Conservation (phyloP, 2,329 filamentous ascomycete species). For the Colletotrichum tropicale region DNA sequence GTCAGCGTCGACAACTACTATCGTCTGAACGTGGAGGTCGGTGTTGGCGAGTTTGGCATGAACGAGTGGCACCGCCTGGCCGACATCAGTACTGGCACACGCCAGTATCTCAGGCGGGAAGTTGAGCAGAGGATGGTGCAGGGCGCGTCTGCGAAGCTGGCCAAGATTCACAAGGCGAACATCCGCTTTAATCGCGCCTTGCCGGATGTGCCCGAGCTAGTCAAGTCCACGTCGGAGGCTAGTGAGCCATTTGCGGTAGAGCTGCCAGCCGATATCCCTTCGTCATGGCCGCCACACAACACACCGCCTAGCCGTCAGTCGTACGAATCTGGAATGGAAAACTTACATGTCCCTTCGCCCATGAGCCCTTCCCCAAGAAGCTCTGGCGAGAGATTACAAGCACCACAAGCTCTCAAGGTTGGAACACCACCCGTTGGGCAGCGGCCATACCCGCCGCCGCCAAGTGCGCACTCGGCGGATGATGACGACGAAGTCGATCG, state of each 20-base stretch:
- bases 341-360: constrained; percentile 43
- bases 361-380: constrained; percentile 49
- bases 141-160: constrained; percentile 78
- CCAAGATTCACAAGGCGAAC: constrained; percentile 81
- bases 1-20: constrained; percentile 93
- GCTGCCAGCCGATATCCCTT: constrained; percentile 60
- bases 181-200: constrained; percentile 61
- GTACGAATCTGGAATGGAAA: constrained; percentile 61
- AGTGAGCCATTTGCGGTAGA: constrained; percentile 59
- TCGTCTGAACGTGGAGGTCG: constrained; percentile 94
- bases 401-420: constrained; percentile 31
- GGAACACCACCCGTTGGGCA: constrained; percentile 28
- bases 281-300: constrained; percentile 34
- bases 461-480: constrained; percentile 27
- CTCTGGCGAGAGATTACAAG: constrained; percentile 51
- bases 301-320: constrained; percentile 53
- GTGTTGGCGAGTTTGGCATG: constrained; percentile 97
- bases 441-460: constrained; percentile 31
- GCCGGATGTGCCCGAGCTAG: constrained; percentile 45
- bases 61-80: constrained; percentile 96
- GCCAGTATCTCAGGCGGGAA: constrained; percentile 77
- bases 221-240: constrained; percentile 44
- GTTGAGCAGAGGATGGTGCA: constrained; percentile 80
- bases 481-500: constrained; percentile 53
- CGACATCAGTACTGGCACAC: constrained; percentile 92